These are phyloP conservation scores for Podospora pseudoanserina DNA, from an alignment of 495 filamentous ascomycete species.

Conservation along the genomic window DNA sequence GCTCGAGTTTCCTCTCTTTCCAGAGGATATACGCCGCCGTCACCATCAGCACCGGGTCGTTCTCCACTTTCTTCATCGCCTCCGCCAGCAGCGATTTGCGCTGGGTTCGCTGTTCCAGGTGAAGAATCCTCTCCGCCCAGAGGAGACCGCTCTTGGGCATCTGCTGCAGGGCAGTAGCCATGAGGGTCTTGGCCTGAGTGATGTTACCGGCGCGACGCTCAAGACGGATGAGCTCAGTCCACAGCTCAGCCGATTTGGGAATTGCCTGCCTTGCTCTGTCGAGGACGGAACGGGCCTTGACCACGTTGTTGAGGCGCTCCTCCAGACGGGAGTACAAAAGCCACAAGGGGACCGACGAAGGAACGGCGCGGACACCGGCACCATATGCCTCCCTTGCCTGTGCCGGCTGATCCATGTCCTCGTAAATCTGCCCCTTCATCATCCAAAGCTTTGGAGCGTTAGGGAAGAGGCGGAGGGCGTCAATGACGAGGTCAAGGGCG, in stretches of 20 bases:
- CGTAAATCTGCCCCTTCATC: slow-evolving; percentile 98
- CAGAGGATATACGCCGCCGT: slow-evolving; percentile 56
- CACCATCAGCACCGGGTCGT: slow-evolving; percentile 77
- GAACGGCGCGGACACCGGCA: slow-evolving; percentile 81
- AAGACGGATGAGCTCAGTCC: slow-evolving; percentile 86
- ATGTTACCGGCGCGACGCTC: slow-evolving; percentile 86
- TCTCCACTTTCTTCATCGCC: slow-evolving; percentile 94
- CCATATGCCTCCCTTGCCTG: slow-evolving; percentile 90
- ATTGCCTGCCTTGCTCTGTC: slow-evolving; percentile 83
- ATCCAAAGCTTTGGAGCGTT: slow-evolving; percentile 88
- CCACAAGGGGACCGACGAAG: slow-evolving; percentile 82
- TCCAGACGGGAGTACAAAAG: slow-evolving; percentile 83
- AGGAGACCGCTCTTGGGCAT: slow-evolving; percentile 84
- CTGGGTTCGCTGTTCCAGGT: slow-evolving; percentile 86
- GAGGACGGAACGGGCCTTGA: slow-evolving; percentile 88
- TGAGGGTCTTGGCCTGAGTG: slow-evolving; percentile 77
- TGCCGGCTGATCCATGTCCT: slow-evolving; percentile 66
- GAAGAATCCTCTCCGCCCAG: slow-evolving; percentile 91
- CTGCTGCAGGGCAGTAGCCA: slow-evolving; percentile 90
- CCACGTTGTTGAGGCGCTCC: slow-evolving; percentile 75
- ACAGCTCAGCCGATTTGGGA: slow-evolving; percentile 79
- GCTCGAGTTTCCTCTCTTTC: slow-evolving; percentile 71
- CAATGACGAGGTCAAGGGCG: slow-evolving; percentile 79
- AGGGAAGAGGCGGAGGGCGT: slow-evolving; percentile 86
- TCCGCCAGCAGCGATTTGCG: slow-evolving; percentile 86